phyloP scores from a whole-genome alignment of 164 flowering plant genomes.

The Berberis thunbergii region DNA sequence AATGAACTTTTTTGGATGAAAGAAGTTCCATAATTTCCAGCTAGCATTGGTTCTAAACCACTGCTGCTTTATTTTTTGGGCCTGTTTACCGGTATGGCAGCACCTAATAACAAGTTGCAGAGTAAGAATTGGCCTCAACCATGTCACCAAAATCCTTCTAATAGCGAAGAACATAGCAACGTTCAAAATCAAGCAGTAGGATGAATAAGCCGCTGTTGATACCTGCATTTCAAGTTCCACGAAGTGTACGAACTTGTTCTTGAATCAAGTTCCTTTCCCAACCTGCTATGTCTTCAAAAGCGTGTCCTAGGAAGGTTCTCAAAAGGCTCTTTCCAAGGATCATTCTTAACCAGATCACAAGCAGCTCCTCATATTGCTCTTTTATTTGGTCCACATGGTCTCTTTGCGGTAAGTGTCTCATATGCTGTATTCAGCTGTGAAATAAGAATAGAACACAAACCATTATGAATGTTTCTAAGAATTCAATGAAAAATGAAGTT shows the following conservation, averaged over 20 bases:
- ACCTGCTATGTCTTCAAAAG: conserved; percentile 65
- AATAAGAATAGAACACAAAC: neutral
- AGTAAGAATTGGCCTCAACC: no score
- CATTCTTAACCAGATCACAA: conserved; percentile 76
- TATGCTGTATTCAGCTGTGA: conserved; percentile 72
- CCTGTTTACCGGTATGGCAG: no score
- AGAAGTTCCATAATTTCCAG: no score
- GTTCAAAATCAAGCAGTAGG: no score
- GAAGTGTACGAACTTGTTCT: conserved; percentile 63
- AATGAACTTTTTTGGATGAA: no score
- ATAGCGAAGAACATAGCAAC: no score
- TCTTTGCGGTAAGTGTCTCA: conserved; percentile 50
- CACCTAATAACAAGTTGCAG: no score
- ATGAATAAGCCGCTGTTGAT: neutral
- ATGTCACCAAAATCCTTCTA: no score
- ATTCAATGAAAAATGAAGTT: no score
- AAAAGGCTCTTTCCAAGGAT: conserved; percentile 84
- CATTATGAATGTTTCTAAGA: neutral
- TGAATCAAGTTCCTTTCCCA: conserved; percentile 87
- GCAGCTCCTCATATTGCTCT: conserved; percentile 81
- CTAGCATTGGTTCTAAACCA: no score
- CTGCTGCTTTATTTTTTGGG: no score
- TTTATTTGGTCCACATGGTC: conserved; percentile 91
- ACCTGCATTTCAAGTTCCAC: conserved; percentile 44
- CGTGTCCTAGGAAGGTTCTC: conserved; percentile 75